Conservation (phyloP, 129 eudicot species). For the Saposhnikovia divaricata region DNA sequence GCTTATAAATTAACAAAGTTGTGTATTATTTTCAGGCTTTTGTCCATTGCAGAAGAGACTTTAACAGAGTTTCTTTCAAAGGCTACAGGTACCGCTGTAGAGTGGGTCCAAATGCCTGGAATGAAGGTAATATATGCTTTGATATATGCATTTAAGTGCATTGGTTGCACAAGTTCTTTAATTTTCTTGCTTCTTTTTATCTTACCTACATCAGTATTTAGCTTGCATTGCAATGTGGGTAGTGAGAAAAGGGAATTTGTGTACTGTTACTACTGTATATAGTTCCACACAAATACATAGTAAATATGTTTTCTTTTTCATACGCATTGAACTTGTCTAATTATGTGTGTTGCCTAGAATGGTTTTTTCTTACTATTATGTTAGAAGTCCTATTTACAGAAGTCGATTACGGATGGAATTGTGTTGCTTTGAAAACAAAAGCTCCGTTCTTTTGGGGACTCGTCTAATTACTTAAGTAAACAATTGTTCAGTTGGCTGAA, state of each 20-base stretch:
- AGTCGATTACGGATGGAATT: background rate
- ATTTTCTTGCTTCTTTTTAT: no score
- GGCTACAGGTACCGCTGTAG: slow-evolving; percentile 99
- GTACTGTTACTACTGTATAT: background rate
- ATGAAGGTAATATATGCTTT: slow-evolving; percentile 56
- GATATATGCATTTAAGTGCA: background rate
- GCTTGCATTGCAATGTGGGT: background rate
- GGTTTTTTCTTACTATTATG: background rate
- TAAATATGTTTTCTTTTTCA: background rate
- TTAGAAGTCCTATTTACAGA: background rate
- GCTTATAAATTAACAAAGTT: slow-evolving; percentile 23
- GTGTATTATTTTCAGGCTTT: slow-evolving; percentile 56
- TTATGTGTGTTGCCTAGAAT: background rate
- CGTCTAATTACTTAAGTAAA: background rate
- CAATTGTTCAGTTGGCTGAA: background rate
- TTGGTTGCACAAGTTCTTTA: background rate
- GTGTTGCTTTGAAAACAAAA: background rate
- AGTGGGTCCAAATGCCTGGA: slow-evolving; percentile 99
- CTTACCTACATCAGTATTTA: background rate
- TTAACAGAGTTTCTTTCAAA: slow-evolving; percentile 96
- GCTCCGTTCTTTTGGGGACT: background rate
- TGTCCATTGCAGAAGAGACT: slow-evolving; percentile 98
- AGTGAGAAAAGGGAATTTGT: background rate
- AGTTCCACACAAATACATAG: background rate
- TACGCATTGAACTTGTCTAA: background rate